Evolutionary conservation across 768 basidiomycete genomes (phyloP).

Genomic region (Mrakia blollopis): DNA sequence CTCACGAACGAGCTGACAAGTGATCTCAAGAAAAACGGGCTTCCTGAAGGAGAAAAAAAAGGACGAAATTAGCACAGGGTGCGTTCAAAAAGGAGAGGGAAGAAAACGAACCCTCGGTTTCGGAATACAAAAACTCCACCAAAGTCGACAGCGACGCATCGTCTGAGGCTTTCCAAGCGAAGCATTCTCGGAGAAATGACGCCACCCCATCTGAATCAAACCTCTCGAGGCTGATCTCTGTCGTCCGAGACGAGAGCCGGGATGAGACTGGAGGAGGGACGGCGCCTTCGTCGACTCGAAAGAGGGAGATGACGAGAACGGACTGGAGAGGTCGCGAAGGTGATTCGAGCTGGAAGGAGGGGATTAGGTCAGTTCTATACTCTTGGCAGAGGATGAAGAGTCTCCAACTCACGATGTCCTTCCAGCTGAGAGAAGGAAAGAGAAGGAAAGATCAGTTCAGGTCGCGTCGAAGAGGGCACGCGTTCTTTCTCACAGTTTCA

Average conservation of each 20-base stretch:
- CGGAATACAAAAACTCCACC: neutral
- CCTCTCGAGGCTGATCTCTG: neutral
- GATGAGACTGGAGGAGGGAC: neutral
- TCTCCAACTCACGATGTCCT: neutral
- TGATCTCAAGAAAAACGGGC: neutral
- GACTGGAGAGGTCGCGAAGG: conserved; percentile 13
- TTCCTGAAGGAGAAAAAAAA: neutral
- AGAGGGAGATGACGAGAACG: conserved; percentile 25
- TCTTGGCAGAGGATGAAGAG: too few relatives aligned
- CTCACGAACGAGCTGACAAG: neutral
- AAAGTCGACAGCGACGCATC: conserved; percentile 5
- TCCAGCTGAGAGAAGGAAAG: conserved; percentile 10
- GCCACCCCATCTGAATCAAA: neutral
- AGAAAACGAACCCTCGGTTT: neutral
- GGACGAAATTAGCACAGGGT: neutral
- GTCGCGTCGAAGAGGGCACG: neutral
- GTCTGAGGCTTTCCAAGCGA: neutral
- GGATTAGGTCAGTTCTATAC: too few relatives aligned
- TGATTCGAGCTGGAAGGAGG: neutral
- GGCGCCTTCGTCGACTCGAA: conserved; percentile 13
- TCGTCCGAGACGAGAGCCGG: neutral
- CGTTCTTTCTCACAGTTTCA: neutral
- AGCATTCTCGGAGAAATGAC: conserved; percentile 2
- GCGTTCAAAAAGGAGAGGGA: neutral
- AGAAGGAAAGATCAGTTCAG: neutral